Evolutionary conservation across 2,329 filamentous ascomycete genomes (phyloP), one percentile per base, ranked within the genome.

Genomic region (Dactylellina leptospora): DNA sequence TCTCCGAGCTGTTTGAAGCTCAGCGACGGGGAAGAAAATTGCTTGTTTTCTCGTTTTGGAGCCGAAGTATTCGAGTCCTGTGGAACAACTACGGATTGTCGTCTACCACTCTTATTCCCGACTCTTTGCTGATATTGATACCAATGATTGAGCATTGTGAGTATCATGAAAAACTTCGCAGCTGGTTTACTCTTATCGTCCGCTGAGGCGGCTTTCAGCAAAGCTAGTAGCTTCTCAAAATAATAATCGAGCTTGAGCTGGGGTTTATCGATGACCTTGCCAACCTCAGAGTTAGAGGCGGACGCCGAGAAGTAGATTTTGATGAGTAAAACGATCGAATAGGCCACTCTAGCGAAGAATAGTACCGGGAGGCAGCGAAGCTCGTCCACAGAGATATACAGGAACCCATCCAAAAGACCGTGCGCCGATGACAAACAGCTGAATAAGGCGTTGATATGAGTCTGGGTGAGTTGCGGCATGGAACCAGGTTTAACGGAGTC

Each of bases 381-480:
- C 40, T 82, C 82, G 2, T 81, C 78, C 11, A 86, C 79, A 51
- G 88, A 85, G 79, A 92, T 85, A 38, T 80, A 81, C 2, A 88
- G 79, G 62, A 92, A 90, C 0, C 84, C 83, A 20, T 88, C 85
- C 51, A 93, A 84, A 8, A 90, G 84, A 59, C 84, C 83, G 75
- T 92, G 87, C 40, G 89, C 87, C 30, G 88, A 86, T 0, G 82
- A 81, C 23, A 91, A 82, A 74, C 88, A 90, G n/a, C 85, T 83
- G 0, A 86, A 87, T 5, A 92, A 80, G 5, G 89, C 86, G 75
- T 85, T 85, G 69, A 90, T 86, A 56, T 91, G 87, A 0, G 86
- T 85, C 0, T 85, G 81, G 1, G 85, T 86, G 4, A 81, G 73
- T 56, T 78, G 74, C 74, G 44, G 78, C 59, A 63, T 77, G 3